Conservation (phyloP, 495 filamentous ascomycete genomes). For the Hyaloscypha hepaticicola region DNA sequence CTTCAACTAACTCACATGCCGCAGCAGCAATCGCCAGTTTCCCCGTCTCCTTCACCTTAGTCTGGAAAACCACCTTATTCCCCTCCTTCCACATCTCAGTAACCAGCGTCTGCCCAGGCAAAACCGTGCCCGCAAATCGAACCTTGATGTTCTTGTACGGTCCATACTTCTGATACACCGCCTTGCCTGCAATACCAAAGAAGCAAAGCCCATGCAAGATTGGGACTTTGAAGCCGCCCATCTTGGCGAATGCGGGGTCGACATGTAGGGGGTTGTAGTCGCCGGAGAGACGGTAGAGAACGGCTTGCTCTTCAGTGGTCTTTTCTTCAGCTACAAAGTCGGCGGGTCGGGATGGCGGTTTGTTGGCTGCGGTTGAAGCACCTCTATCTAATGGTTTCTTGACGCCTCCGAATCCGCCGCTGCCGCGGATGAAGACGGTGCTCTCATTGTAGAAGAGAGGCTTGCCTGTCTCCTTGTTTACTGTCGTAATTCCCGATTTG, state of each 20-base stretch:
- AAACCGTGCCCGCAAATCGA: slow-evolving; percentile 86
- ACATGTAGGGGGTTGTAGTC: slow-evolving; percentile 92
- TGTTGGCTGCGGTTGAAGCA: slow-evolving; percentile 73
- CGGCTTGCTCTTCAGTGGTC: slow-evolving; percentile 92
- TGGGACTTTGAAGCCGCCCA: slow-evolving; percentile 92
- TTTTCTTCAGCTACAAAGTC: slow-evolving; percentile 85
- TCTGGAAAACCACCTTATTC: slow-evolving; percentile 87
- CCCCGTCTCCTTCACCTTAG: slow-evolving; percentile 92
- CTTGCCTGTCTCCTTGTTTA: slow-evolving; percentile 78
- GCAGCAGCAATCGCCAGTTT: slow-evolving; percentile 88
- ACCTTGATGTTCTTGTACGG: slow-evolving; percentile 94
- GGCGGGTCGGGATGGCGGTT: slow-evolving; percentile 70
- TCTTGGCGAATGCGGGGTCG: slow-evolving; percentile 90
- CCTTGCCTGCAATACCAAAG: slow-evolving; percentile 89
- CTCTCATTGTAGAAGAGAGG: slow-evolving; percentile 97
- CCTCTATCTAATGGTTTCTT: slow-evolving; percentile 78
- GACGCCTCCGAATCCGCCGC: slow-evolving; percentile 87
- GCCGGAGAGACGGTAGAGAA: slow-evolving; percentile 89
- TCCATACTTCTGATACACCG: slow-evolving; percentile 81
- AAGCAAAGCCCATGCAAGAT: slow-evolving; percentile 97
- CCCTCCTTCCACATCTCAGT: slow-evolving; percentile 99
- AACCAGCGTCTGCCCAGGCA: slow-evolving; percentile 89
- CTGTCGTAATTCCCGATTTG: slow-evolving; percentile 72
- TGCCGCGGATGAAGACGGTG: slow-evolving; percentile 87
- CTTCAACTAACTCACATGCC: slow-evolving; percentile 72